Evolutionary conservation across 2,329 filamentous ascomycete genomes (phyloP).

Genomic region (Raffaelea arxii): DNA sequence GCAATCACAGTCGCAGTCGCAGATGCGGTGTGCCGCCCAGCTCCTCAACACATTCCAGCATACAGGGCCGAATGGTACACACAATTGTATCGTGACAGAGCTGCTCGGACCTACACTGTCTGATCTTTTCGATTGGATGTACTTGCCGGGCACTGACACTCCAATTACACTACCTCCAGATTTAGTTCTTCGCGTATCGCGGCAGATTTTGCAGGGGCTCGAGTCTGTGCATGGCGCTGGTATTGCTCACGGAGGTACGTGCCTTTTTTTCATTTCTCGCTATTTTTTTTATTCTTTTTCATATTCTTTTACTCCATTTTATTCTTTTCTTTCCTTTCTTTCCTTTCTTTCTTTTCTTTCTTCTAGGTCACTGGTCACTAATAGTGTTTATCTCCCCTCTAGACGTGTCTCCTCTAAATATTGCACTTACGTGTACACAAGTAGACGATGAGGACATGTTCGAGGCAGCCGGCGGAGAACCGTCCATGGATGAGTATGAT

Average conservation of each 20-base stretch:
- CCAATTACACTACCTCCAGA: not conserved
- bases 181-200: not conserved
- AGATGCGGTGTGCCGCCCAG: not conserved
- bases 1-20: not conserved
- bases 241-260: not conserved
- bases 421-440: not conserved
- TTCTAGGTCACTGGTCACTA: not conserved
- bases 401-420: not conserved
- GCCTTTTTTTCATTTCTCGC: not conserved
- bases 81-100: conserved; percentile 1
- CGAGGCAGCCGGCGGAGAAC: not conserved
- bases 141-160: not conserved
- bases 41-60: not conserved
- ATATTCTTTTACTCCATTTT: not conserved
- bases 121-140: not conserved
- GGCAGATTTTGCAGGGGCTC: not conserved
- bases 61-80: not conserved
- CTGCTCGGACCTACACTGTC: not conserved
- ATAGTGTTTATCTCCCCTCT: not conserved
- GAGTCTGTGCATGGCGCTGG: not conserved
- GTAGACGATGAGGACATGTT: not conserved
- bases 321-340: not conserved
- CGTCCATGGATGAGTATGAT: not conserved
- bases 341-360: not conserved
- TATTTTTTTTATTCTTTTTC: not conserved